A percentile compares a stretch with the other conserved stretches of the same genome.
These are phyloP conservation scores for Trichoderma arundinaceum DNA, from an alignment of 2,329 filamentous ascomycete species.

Conservation along the genomic window DNA sequence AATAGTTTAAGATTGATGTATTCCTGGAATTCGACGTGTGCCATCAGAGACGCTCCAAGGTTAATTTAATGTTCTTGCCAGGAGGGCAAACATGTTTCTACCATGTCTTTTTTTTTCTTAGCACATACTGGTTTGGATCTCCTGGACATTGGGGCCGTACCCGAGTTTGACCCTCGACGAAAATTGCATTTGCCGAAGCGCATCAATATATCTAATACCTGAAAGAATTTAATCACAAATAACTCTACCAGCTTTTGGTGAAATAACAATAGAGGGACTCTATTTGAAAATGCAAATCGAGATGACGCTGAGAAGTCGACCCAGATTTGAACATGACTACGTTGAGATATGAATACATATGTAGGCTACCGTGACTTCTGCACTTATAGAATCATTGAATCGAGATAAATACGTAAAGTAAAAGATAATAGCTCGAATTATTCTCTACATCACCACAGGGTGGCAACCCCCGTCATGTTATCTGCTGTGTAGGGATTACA, in stretches of 20 bases:
- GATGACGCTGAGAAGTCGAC: background rate
- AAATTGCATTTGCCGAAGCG: background rate
- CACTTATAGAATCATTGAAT: background rate
- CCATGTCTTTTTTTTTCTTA: background rate
- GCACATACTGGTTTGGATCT: background rate
- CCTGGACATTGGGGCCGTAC: background rate
- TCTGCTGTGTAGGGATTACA: background rate
- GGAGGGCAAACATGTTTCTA: background rate
- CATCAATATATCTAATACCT: slow-evolving; percentile 3
- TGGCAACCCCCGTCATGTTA: background rate
- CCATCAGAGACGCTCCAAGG: too few species aligned
- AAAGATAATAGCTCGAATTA: background rate
- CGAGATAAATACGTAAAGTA: background rate
- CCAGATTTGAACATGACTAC: background rate
- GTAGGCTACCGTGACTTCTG: background rate
- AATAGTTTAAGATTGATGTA: background rate
- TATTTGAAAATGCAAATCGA: too few species aligned
- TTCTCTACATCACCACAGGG: background rate
- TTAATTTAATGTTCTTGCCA: background rate
- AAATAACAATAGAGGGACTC: background rate
- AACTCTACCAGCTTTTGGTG: background rate
- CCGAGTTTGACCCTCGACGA: background rate
- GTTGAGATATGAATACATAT: background rate
- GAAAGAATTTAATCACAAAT: background rate
- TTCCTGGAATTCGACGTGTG: too few species aligned